Percentiles rank a stretch among this genome's conserved stretches.
These are phyloP conservation scores for Geotrichum citri-aurantii DNA, from an alignment of 1,139 yeast species.

Conservation along the genomic window DNA sequence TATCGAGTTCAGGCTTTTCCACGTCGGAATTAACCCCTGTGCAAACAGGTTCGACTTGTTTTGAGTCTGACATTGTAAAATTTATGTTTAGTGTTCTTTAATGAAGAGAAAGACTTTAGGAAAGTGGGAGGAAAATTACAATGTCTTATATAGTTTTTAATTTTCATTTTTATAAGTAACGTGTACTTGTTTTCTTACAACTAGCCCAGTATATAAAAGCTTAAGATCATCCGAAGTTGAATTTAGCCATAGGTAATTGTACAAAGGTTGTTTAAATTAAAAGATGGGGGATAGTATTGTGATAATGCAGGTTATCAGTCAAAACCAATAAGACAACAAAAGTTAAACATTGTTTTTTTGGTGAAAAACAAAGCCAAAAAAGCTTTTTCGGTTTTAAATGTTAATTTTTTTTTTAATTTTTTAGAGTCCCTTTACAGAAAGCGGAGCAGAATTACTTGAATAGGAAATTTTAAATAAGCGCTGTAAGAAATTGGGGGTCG, in stretches of 20 bases:
- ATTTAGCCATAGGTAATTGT: background rate
- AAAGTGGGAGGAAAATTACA: background rate
- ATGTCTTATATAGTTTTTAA: background rate
- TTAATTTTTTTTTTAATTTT: background rate
- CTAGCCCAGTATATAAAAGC: background rate
- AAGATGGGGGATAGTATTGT: background rate
- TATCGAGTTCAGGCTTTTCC: slow-evolving; percentile 9
- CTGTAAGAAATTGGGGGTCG: background rate
- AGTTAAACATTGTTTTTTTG: background rate
- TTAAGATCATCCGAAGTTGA: background rate
- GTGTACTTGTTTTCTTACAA: background rate
- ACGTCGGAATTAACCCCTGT: background rate
- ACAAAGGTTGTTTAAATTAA: background rate
- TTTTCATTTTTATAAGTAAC: background rate
- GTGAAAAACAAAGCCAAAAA: background rate
- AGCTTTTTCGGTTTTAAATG: no score
- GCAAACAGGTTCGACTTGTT: background rate
- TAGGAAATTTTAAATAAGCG: background rate
- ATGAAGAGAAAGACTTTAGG: background rate
- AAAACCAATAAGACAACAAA: background rate
- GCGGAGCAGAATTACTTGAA: background rate
- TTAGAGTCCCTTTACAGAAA: background rate
- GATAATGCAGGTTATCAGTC: background rate
- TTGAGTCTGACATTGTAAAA: background rate
- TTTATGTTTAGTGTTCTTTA: background rate